Evolutionary conservation across 345 rosid species (phyloP), one percentile per base, ranked within the genome.

Genomic region (Xanthoceras sorbifolium): DNA sequence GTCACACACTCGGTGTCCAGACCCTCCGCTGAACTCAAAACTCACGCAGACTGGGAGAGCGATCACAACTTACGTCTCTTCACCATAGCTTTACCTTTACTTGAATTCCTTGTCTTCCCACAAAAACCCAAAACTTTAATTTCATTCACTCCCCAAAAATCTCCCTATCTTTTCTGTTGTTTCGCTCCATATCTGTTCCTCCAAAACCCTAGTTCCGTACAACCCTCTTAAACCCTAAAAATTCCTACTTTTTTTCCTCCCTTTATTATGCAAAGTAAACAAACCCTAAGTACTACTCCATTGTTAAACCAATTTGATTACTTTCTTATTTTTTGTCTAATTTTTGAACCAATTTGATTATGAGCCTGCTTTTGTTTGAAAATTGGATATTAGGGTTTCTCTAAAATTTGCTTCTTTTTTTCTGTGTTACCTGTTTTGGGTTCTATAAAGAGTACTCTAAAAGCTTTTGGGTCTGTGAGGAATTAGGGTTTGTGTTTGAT

Each of bases 401-500:
- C 22, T 44, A 29, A 62, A 73, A 44, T 62, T 42, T 62, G n/a
- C 0, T 20, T 9, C 2, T 73, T 61, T 59, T 61, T 32, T 5
- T 10, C 60, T 22, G 10, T 22, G 28, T 42, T 42, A 9, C 46
- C 46, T 42, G 46, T 57, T 57, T 57, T n/a, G 55, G 55, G n/a
- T 17, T 50, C 7, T 50, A 17, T 50, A 15, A 6, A 50, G 55
- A 18, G n/a, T 50, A 17, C 6, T 50, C n/a, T 50, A 42, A 42
- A 73, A 67, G 63, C 64, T 60, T 71, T 34, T 17, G 68, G 42
- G 73, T 40, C 8, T 38, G 32, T 75, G 44, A 32, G 6, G 60
- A 61, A 20, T 70, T 77, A 46, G 69, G 79, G 65, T 59, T 78
- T 38, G 14, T 52, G 20, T 32, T 52, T 77, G 60, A 40, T 15